phyloP scores from a whole-genome alignment of 768 basidiomycete species.

The Cytidiella melzeri region DNA sequence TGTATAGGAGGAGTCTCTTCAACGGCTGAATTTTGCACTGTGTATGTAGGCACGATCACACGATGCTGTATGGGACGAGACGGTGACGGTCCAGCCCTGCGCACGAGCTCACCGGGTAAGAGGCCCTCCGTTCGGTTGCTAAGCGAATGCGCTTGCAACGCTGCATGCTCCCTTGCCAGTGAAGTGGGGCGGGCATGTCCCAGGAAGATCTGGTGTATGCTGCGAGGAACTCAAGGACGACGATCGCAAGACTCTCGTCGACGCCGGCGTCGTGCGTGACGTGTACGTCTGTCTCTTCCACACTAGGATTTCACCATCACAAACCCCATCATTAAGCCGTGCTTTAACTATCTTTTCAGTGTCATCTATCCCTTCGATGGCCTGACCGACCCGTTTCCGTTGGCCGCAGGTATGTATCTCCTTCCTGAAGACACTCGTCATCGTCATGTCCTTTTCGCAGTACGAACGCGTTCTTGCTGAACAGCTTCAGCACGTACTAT shows the following conservation, averaged over 20 bases:
- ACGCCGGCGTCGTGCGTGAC: slow-evolving; percentile 85
- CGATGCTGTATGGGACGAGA: too few relatives aligned
- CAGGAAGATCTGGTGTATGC: slow-evolving; percentile 59
- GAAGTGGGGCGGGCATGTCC: slow-evolving; percentile 51
- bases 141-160: slow-evolving; percentile 31
- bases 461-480: too few relatives aligned
- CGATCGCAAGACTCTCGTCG: slow-evolving; percentile 73
- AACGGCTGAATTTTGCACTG: too few relatives aligned
- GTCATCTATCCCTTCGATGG: slow-evolving; percentile 90
- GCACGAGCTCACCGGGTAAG: slow-evolving; percentile 14
- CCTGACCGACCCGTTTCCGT: slow-evolving; percentile 85
- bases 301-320: neutral
- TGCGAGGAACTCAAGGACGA: slow-evolving; percentile 82
- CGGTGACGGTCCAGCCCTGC: too few relatives aligned
- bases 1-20: too few relatives aligned
- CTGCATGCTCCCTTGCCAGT: slow-evolving; percentile 41
- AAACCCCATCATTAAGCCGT: neutral
- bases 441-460: too few relatives aligned
- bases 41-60: too few relatives aligned
- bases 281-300: slow-evolving; percentile 45
- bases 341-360: slow-evolving; percentile 34
- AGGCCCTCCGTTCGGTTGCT: slow-evolving; percentile 66
- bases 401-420: slow-evolving; percentile 84
- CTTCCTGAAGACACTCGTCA: slow-evolving; percentile 82
- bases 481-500: too few relatives aligned